Evolutionary conservation across 345 rosid genomes (phyloP).

Genomic region (Turritis glabra): DNA sequence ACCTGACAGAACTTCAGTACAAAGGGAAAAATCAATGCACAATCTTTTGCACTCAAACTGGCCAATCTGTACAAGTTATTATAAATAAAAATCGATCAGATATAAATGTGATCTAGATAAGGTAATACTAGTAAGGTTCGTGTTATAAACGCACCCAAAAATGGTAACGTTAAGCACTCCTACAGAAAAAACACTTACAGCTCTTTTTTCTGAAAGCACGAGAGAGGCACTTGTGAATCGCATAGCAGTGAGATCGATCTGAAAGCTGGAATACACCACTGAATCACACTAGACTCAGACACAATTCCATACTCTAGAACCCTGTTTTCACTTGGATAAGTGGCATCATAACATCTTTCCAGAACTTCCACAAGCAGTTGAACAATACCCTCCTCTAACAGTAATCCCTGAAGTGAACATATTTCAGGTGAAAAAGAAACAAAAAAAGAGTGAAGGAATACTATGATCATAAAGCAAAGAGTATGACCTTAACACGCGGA

Average conservation of each 20-base stretch:
- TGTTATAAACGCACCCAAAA: background rate
- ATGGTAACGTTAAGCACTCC: constrained; percentile 1
- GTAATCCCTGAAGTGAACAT: constrained; percentile 53
- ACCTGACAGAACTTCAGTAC: constrained; percentile 86
- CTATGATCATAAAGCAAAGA: constrained; percentile 25
- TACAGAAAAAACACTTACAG: constrained; percentile 55
- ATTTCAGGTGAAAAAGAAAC: constrained; percentile 8
- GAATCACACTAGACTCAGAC: constrained; percentile 46
- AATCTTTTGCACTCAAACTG: constrained; percentile 64
- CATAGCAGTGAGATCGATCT: constrained; percentile 66
- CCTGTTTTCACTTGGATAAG: constrained; percentile 54
- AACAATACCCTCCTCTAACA: constrained; percentile 68
- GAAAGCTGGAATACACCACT: constrained; percentile 83
- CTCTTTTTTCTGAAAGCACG: constrained; percentile 44
- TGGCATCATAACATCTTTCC: constrained; percentile 62
- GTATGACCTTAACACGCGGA: constrained; percentile 73
- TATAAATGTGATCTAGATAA: constrained; percentile 14
- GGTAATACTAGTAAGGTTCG: constrained; percentile 19
- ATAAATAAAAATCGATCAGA: background rate
- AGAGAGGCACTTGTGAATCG: constrained; percentile 47
- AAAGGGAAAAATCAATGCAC: constrained; percentile 52
- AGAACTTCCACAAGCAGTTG: constrained; percentile 58
- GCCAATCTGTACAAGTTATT: constrained; percentile 46
- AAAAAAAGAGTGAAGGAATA: background rate
- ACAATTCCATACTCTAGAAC: constrained; percentile 47